Evolutionary conservation across 345 rosid species (phyloP).

Genomic region (Turritis glabra): DNA sequence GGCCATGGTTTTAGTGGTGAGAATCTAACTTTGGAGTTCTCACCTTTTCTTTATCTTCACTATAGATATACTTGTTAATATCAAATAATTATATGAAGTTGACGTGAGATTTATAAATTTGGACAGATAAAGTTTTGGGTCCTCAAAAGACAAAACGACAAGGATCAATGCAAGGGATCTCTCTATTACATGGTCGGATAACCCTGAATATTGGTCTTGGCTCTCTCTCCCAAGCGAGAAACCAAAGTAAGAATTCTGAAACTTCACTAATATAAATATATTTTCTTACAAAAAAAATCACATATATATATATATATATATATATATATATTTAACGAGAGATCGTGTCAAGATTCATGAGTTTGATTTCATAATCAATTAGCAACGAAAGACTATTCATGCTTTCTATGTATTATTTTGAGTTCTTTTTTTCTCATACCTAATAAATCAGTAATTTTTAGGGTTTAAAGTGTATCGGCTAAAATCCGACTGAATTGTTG

Average conservation of each 20-base stretch:
- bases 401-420: not conserved
- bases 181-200: slow-evolving; percentile 50
- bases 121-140: not conserved
- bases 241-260: slow-evolving; percentile 22
- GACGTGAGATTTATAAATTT: not conserved
- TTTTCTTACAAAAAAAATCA: not conserved
- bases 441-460: too few relatives aligned
- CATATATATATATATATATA: too few relatives aligned
- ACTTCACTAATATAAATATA: not conserved
- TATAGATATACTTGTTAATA: not conserved
- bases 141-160: slow-evolving; percentile 28
- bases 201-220: slow-evolving; percentile 55
- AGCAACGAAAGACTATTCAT: not conserved
- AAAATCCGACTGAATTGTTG: too few relatives aligned
- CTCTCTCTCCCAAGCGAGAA: slow-evolving; percentile 18
- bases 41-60: not conserved
- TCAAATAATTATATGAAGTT: not conserved
- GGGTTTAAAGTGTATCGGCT: too few relatives aligned
- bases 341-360: not conserved
- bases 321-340: too few relatives aligned
- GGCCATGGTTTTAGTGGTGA: not conserved
- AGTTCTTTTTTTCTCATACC: not conserved
- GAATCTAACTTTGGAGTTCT: not conserved
- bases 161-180: slow-evolving; percentile 50
- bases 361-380: too few relatives aligned